Evolutionary conservation across 352 stramenopile genomes (phyloP).

Genomic region (Phytophthora ohioensis): DNA sequence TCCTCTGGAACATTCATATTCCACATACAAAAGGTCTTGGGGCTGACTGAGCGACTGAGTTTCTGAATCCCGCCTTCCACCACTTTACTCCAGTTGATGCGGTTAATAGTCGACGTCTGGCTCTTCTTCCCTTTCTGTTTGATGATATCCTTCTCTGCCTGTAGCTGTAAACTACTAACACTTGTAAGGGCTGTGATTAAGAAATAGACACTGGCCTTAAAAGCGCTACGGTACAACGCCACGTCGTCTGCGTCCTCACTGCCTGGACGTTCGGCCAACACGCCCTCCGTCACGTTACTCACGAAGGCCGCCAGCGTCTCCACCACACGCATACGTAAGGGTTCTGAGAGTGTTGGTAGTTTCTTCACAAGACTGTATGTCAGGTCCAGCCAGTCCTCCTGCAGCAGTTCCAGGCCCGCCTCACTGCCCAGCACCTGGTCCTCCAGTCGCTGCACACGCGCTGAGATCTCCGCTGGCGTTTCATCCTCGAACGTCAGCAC

Average conservation of each 20-base stretch:
- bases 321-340: constrained; percentile 70
- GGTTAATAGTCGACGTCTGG: constrained; percentile 45
- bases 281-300: constrained; percentile 63
- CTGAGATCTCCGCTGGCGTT: constrained; percentile 52
- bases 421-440: constrained; percentile 66
- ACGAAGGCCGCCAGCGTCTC: constrained; percentile 71
- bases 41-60: constrained; percentile 68
- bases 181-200: constrained; percentile 67
- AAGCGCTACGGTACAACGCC: constrained; percentile 54
- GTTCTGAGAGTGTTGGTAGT: constrained; percentile 55
- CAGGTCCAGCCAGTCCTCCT: constrained; percentile 72
- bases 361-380: constrained; percentile 83
- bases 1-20: constrained; percentile 85
- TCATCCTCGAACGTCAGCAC: constrained; percentile 68
- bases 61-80: constrained; percentile 65
- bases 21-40: constrained; percentile 76
- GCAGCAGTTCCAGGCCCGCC: constrained; percentile 59
- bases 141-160: constrained; percentile 73
- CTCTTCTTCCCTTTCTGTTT: constrained; percentile 63
- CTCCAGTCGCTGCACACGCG: constrained; percentile 58
- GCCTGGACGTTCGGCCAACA: constrained; percentile 41
- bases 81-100: constrained; percentile 73
- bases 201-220: constrained; percentile 80
- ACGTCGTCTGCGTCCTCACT: constrained; percentile 59
- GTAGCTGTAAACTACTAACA: constrained; percentile 56